phyloP scores from a whole-genome alignment of 331 rosid genomes.

The Cydonia oblonga region DNA sequence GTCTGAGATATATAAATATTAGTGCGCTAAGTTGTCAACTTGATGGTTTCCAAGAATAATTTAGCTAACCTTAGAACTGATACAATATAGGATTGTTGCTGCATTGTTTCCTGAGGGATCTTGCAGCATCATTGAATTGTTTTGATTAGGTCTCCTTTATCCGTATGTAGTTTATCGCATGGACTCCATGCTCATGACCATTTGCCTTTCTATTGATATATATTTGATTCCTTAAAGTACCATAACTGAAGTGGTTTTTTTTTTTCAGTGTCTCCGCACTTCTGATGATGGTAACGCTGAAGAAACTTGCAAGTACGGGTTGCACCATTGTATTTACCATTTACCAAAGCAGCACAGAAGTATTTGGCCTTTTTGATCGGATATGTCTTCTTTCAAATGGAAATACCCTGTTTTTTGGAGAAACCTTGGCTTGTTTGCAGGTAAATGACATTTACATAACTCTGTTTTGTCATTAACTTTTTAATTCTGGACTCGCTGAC shows the following conservation, averaged over 20 bases:
- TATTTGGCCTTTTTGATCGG: constrained; percentile 95
- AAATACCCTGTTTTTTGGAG: constrained; percentile 91
- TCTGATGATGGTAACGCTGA: constrained; percentile 97
- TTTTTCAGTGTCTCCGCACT: constrained; percentile 85
- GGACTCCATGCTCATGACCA: not conserved
- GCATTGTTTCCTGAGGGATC: not conserved
- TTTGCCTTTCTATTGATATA: not conserved
- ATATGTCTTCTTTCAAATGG: constrained; percentile 98
- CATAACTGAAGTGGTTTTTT: constrained; percentile 13
- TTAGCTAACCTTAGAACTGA: not conserved
- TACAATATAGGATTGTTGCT: not conserved
- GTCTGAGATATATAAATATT: not conserved
- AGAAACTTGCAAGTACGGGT: constrained; percentile 93
- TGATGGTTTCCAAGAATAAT: not conserved
- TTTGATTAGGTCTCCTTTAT: not conserved
- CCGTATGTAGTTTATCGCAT: not conserved
- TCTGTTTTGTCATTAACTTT: not conserved
- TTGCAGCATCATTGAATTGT: not conserved
- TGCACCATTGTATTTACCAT: constrained; percentile 81
- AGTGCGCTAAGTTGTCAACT: not conserved
- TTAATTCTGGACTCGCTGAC: not conserved
- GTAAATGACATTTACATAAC: constrained; percentile 23
- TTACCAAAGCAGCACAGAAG: constrained; percentile 98
- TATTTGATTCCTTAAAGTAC: constrained; percentile 1
- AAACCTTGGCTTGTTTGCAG: constrained; percentile 97